Conservation (phyloP, 495 filamentous ascomycete genomes). For the Jackrogersella minutella region DNA sequence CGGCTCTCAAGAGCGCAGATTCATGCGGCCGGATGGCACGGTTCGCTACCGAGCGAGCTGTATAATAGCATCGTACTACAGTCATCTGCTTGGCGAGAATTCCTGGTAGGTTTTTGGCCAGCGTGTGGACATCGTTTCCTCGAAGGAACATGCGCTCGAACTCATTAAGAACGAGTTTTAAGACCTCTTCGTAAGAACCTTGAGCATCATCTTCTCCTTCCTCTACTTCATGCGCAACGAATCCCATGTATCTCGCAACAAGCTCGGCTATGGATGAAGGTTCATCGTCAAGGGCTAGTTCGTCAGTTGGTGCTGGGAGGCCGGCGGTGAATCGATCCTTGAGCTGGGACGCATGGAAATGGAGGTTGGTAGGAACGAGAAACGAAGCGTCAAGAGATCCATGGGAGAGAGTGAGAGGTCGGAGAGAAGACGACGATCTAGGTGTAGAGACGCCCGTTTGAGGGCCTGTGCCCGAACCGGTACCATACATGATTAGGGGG, state of each 20-base stretch:
- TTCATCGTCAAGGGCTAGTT: conserved; percentile 96
- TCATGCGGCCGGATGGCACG: conserved; percentile 87
- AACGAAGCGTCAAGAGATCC: conserved; percentile 95
- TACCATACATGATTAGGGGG: conserved; percentile 78
- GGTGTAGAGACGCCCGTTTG: conserved; percentile 97
- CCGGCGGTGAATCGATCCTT: conserved; percentile 85
- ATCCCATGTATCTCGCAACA: conserved; percentile 89
- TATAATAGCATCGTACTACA: conserved; percentile 88
- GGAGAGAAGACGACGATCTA: conserved; percentile 83
- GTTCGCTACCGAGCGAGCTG: conserved; percentile 81
- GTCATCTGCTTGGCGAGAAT: conserved; percentile 88
- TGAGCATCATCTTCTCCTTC: conserved; percentile 89
- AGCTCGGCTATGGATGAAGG: conserved; percentile 91
- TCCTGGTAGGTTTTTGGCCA: conserved; percentile 84
- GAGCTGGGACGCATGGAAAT: conserved; percentile 93
- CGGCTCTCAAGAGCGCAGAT: conserved; percentile 90
- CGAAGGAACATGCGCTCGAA: conserved; percentile 94
- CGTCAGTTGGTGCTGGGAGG: conserved; percentile 89
- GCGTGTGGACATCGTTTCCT: conserved; percentile 94
- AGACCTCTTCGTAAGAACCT: conserved; percentile 83
- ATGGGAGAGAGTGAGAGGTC: conserved; percentile 87
- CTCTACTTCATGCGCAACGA: conserved; percentile 83
- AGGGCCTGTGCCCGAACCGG: conserved; percentile 77
- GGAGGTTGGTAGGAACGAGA: conserved; percentile 89
- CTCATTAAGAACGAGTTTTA: conserved; percentile 89